Conservation (phyloP, 1,139 yeast species). For the Geotrichum australiense region DNA sequence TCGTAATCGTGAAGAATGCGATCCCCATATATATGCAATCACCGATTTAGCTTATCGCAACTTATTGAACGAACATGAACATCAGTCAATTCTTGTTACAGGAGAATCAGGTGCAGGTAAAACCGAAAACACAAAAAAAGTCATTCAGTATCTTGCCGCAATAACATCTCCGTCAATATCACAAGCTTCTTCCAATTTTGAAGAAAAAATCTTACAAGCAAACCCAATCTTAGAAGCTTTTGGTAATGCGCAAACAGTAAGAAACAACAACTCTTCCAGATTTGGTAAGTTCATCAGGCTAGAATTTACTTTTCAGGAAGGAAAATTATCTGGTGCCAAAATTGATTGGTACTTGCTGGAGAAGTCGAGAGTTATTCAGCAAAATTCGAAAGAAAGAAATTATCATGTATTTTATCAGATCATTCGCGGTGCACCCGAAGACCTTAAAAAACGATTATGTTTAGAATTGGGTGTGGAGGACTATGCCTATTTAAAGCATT, state of each 20-base stretch:
- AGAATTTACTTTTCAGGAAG: constrained; percentile 52
- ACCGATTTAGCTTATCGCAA: constrained; percentile 84
- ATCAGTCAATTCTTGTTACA: constrained; percentile 88
- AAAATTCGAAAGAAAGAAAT: constrained; percentile 70
- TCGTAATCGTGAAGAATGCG: constrained; percentile 40
- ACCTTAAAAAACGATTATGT: constrained; percentile 44
- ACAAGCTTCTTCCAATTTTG: constrained; percentile 42
- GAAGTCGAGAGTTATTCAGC: constrained; percentile 83
- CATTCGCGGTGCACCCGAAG: constrained; percentile 54
- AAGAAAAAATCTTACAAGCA: constrained; percentile 81
- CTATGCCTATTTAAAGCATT: constrained; percentile 54
- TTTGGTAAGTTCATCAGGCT: constrained; percentile 94
- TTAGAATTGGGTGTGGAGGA: constrained; percentile 40
- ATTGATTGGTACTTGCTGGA: constrained; percentile 92
- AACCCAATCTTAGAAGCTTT: constrained; percentile 93
- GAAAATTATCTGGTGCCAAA: constrained; percentile 76
- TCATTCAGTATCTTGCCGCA: constrained; percentile 83
- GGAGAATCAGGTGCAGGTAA: constrained; percentile 99
- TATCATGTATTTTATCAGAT: constrained; percentile 91
- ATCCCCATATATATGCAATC: constrained; percentile 85
- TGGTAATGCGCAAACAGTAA: constrained; percentile 94
- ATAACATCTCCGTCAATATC: constrained; percentile 32
- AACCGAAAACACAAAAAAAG: constrained; percentile 95
- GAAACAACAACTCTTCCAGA: constrained; percentile 90
- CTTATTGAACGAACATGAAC: constrained; percentile 58